Conservation (phyloP, 2,329 filamentous ascomycete species). For the Pseudopyricularia javanii region DNA sequence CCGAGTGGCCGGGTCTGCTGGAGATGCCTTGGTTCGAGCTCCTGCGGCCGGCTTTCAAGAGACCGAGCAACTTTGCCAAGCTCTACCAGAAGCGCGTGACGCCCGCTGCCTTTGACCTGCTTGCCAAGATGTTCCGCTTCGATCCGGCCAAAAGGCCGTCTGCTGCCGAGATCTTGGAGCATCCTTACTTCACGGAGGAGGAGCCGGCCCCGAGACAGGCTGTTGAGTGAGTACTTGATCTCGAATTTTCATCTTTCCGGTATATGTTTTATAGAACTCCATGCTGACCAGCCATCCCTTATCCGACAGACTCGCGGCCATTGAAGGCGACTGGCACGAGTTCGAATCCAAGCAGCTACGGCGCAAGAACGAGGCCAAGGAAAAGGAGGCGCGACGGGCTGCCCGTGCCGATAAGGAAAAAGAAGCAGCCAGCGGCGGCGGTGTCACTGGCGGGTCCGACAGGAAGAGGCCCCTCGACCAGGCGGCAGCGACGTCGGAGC, state of each 20-base stretch:
- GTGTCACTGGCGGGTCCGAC: conserved; percentile 14
- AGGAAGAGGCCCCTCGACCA: conserved; percentile 22
- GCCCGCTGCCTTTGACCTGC: conserved; percentile 69
- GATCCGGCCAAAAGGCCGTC: conserved; percentile 76
- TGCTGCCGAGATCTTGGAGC: conserved; percentile 71
- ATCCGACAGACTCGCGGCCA: conserved; percentile 49
- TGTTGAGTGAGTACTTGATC: conserved; percentile 51
- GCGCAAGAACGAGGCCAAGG: conserved; percentile 69
- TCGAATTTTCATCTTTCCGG: background rate
- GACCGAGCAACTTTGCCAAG: conserved; percentile 65
- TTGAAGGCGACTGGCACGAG: conserved; percentile 96
- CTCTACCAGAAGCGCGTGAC: conserved; percentile 70
- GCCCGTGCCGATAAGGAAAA: conserved; percentile 24
- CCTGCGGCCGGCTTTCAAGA: conserved; percentile 63
- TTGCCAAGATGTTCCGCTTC: conserved; percentile 77
- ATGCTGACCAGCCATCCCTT: conserved; percentile 1
- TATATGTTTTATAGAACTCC: conserved; percentile 1
- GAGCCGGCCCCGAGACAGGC: conserved; percentile 67
- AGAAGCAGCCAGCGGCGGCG: conserved; percentile 11
- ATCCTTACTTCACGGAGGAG: conserved; percentile 80
- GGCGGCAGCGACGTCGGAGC: background rate
- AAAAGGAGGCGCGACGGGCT: conserved; percentile 36
- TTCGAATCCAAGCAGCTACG: conserved; percentile 93
- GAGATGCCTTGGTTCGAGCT: conserved; percentile 97
- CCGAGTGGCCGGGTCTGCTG: conserved; percentile 79